These are phyloP conservation scores for Ceriops decandra DNA, from an alignment of 345 rosid species.

Conservation along the genomic window DNA sequence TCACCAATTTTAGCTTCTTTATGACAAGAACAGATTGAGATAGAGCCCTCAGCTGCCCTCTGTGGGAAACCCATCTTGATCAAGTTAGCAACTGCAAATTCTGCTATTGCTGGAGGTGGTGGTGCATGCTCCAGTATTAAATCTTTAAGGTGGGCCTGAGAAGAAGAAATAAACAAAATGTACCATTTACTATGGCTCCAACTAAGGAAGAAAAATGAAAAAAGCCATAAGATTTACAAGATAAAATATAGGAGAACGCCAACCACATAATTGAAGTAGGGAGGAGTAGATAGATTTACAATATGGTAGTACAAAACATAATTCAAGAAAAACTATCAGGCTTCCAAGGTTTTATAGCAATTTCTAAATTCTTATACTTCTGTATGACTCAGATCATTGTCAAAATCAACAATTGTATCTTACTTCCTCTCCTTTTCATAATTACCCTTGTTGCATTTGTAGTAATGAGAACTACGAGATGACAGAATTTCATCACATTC, in stretches of 20 bases:
- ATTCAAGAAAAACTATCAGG: not conserved
- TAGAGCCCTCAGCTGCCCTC: slow-evolving; percentile 72
- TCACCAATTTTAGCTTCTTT: slow-evolving; percentile 79
- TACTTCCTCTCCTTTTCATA: too few relatives aligned
- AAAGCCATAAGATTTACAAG: not conserved
- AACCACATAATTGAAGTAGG: too few relatives aligned
- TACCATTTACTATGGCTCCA: not conserved
- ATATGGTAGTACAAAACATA: not conserved
- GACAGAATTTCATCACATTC: too few relatives aligned
- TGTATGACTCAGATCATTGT: not conserved
- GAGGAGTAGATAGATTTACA: too few relatives aligned
- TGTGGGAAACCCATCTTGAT: slow-evolving; percentile 95
- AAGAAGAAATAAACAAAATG: slow-evolving; percentile 11
- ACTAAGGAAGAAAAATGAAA: not conserved
- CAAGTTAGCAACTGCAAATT: slow-evolving; percentile 74
- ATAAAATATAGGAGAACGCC: too few relatives aligned
- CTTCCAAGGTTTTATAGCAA: not conserved
- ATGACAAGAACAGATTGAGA: slow-evolving; percentile 86
- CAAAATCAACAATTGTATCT: not conserved
- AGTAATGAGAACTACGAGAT: too few relatives aligned
- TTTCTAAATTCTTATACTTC: not conserved
- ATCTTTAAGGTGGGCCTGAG: slow-evolving; percentile 78
- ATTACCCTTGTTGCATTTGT: too few relatives aligned
- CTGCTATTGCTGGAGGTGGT: slow-evolving; percentile 94
- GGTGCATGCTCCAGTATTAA: slow-evolving; percentile 85